Base-by-base conservation (phyloP, 2,329 filamentous ascomycete species). In the Coniochaeta pulveracea region DNA sequence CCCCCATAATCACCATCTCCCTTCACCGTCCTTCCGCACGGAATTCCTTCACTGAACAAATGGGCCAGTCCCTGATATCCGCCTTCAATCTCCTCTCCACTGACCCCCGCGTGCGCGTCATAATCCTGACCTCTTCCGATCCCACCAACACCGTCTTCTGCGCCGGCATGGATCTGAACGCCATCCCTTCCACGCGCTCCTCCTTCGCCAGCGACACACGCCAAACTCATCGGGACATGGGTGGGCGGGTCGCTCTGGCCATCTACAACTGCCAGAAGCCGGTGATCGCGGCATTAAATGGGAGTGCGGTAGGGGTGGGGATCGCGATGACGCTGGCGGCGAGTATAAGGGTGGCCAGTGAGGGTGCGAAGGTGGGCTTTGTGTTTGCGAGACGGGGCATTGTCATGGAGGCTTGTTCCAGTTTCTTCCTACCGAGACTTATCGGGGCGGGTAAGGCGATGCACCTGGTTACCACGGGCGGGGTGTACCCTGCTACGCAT, bases 301-400 rank as follows among this genome's bases (percentile, higher is more conserved):
- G 73, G 12, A 60, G 61, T 28, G 71, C 70, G 14, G 72, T 76
- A 4, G 73, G 72, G 33, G 61, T 76, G 3, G 72, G 73, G 16
- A 69, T 76, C 43, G 77, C 72, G 23, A 72, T 76, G 65, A 72
- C 71, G 19, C 58, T 77, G 4, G 63, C 72, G 2, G 66, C 65
- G 34, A 62, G 60, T 31, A 60, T 72, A 34, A 59, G 66, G 33
- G 46, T 79, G 40, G 72, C 61, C 25, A 72, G 69, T 42, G 50
- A 57, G 25, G 55, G 58, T 9, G 76, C 79, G 3, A 80, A 80
- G 48, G 69, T 85, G 40, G 81, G 80, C 34, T 83, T 85, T 49
- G 79, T 85, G 12, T 88, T 86, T 52, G 65, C 69, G 16, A 69
- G 79, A 17, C 66, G 80, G 26, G 81, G 80, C 1, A 64, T 86